Conservation (phyloP, 1,284 basidiomycete species). For the Rhizopogon parksii region DNA sequence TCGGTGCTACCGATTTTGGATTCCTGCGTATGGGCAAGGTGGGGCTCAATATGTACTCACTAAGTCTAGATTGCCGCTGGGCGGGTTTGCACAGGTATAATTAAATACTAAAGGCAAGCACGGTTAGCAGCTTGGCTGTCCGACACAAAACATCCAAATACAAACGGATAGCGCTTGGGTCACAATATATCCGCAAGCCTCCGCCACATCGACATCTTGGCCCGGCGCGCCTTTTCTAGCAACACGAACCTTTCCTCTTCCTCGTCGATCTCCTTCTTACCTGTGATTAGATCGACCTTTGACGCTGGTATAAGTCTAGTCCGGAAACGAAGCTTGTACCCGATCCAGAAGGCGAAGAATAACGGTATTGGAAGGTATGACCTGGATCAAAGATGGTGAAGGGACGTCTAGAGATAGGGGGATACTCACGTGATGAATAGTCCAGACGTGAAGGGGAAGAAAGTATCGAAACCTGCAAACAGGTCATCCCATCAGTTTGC, state of each 20-base stretch:
- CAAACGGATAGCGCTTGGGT: background rate
- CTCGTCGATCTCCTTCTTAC: conserved; percentile 59
- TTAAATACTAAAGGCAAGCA: background rate
- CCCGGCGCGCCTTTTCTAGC: conserved; percentile 20
- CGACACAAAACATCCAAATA: background rate
- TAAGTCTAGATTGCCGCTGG: no score
- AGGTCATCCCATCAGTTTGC: background rate
- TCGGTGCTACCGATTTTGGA: no score
- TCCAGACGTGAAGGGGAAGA: conserved; percentile 52
- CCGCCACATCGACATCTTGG: conserved; percentile 7
- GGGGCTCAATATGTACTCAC: background rate
- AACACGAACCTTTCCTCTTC: conserved; percentile 43
- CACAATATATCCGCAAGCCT: conserved; percentile 3
- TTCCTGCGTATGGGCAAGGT: no score
- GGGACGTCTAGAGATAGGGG: conserved; percentile 25
- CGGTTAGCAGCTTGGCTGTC: background rate
- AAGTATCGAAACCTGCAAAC: conserved; percentile 50
- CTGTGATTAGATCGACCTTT: conserved; percentile 60
- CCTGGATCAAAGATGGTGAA: conserved; percentile 19
- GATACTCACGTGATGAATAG: conserved; percentile 54
- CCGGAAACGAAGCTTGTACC: conserved; percentile 51
- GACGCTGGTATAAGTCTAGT: conserved; percentile 44
- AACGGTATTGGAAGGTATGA: conserved; percentile 47
- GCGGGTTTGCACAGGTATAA: background rate
- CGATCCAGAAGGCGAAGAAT: conserved; percentile 52